These are phyloP conservation scores for Pseudocercospora vitis DNA, from an alignment of 2,329 filamentous ascomycete genomes.

Conservation along the genomic window DNA sequence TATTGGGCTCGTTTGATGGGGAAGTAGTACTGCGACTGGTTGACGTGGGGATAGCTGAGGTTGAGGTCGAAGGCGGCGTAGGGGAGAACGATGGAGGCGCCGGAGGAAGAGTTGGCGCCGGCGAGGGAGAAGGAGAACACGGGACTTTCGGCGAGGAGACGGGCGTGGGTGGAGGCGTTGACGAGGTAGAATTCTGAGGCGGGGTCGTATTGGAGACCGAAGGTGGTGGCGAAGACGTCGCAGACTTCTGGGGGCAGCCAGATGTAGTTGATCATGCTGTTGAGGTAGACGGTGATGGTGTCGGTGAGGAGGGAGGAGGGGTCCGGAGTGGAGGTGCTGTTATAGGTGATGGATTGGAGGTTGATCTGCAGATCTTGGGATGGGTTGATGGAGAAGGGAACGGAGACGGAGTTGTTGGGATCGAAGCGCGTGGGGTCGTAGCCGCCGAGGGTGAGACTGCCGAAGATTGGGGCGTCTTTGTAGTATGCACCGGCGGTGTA, in stretches of 20 bases:
- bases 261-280: slow-evolving; percentile 44
- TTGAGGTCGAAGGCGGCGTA: slow-evolving; percentile 37
- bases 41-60: slow-evolving; percentile 21
- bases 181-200: slow-evolving; percentile 42
- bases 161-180: slow-evolving; percentile 42
- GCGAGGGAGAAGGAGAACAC: slow-evolving; percentile 40
- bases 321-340: slow-evolving; percentile 17
- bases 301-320: slow-evolving; percentile 28
- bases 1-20: slow-evolving; percentile 31
- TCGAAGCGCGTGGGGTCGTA: slow-evolving; percentile 44
- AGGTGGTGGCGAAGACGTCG: slow-evolving; percentile 42
- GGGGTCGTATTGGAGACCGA: slow-evolving; percentile 43
- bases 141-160: slow-evolving; percentile 38
- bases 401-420: slow-evolving; percentile 29
- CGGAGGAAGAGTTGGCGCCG: slow-evolving; percentile 6
- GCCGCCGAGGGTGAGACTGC: slow-evolving; percentile 42
- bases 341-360: slow-evolving; percentile 29
- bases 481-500: slow-evolving; percentile 36
- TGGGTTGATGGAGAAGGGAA: slow-evolving; percentile 34
- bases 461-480: slow-evolving; percentile 27
- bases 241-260: slow-evolving; percentile 45
- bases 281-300: slow-evolving; percentile 35
- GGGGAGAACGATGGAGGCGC: slow-evolving; percentile 28
- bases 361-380: slow-evolving; percentile 30
- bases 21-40: slow-evolving; percentile 27